Base-by-base conservation (phyloP, 2,329 filamentous ascomycete genomes). In the Fusarium kyushuense region DNA sequence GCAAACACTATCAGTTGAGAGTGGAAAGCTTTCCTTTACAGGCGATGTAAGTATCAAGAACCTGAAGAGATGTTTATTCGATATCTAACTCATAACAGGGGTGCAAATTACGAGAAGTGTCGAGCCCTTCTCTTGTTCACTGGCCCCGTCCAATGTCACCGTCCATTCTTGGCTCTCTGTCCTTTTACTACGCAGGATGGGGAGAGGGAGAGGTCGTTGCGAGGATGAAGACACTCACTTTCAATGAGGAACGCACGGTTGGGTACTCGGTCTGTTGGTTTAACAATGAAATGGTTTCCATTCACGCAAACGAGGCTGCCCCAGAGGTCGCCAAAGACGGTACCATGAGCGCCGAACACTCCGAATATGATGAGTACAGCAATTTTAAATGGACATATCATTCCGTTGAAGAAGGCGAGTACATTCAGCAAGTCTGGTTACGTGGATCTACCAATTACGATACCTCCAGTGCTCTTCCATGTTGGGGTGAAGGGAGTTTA, bases 241-340 rank as follows among this genome's bases (percentile, higher is more conserved):
- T 69, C 4, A 69, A 69, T 27, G 25, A 55, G 3, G 35, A 47
- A 35, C 30, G 23, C 5, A 56, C 43, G 4, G 17, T 16, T 6
- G 62, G 62, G 6, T 69, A 69, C 33, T 70, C 63, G 9, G 19
- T 47, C 3, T 66, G 62, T 16, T 69, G 66, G 66, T 13, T 19
- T 17, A 4, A 17, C 0, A 17, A 38, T 4, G 42, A 61, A 4
- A 63, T 67, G 33, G 17, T 56, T 9, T 53, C 58, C 2, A 6
- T 69, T 5, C 30, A 54, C 11, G 38, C 47, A 2, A 54, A 70
- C 32, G 35, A 12, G 4, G 11, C 47, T 1, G 1, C 6, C 0
- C 6, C 19, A 0, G 8, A n/a, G 2, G 3, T 2, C 4, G 7
- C 13, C 4, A 8, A 6, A 0, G 1, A 12, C 5, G 4, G 7